Evolutionary conservation across 2,329 filamentous ascomycete species (phyloP).

Genomic region (Aspergillus thermomutatus): DNA sequence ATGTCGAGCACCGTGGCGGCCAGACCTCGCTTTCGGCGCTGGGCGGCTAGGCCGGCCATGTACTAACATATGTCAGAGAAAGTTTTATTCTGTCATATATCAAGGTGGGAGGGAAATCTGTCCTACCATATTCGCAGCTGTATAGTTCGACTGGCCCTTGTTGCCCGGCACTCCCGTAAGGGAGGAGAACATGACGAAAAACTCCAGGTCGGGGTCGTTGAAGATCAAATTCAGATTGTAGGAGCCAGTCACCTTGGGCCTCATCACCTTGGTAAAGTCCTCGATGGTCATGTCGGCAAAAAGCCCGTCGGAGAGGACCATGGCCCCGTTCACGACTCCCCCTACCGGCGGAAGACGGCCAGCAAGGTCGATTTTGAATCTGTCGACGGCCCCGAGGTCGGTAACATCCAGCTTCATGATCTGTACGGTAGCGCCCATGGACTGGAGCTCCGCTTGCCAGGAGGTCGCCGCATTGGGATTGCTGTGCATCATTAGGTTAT

Average conservation of each 20-base stretch:
- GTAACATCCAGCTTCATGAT: too few relatives aligned
- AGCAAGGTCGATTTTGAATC: not conserved
- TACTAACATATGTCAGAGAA: too few relatives aligned
- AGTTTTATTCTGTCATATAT: too few relatives aligned
- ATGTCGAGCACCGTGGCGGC: slow-evolving; percentile 18
- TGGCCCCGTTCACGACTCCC: slow-evolving; percentile 24
- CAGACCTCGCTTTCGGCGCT: slow-evolving; percentile 20
- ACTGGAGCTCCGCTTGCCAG: too few relatives aligned
- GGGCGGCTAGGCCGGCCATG: slow-evolving; percentile 27
- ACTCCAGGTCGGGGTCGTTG: slow-evolving; percentile 20
- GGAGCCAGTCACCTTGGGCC: slow-evolving; percentile 20
- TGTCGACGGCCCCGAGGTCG: not conserved
- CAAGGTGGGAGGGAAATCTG: too few relatives aligned
- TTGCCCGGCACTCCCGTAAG: slow-evolving; percentile 34
- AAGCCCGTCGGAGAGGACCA: slow-evolving; percentile 18
- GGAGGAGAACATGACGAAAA: slow-evolving; percentile 43
- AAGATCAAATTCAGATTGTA: slow-evolving; percentile 16
- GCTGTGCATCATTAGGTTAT: too few relatives aligned
- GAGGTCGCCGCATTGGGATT: too few relatives aligned
- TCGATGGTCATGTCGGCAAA: slow-evolving; percentile 12
- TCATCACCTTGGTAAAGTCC: slow-evolving; percentile 3
- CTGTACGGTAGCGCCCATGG: too few relatives aligned
- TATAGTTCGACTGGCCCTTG: slow-evolving; percentile 38
- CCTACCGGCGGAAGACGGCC: slow-evolving; percentile 18
- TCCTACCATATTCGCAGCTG: slow-evolving; percentile 38